phyloP scores from a whole-genome alignment of 225 moss, liverwort and hornwort species.

The Antitrichia curtipendula region DNA sequence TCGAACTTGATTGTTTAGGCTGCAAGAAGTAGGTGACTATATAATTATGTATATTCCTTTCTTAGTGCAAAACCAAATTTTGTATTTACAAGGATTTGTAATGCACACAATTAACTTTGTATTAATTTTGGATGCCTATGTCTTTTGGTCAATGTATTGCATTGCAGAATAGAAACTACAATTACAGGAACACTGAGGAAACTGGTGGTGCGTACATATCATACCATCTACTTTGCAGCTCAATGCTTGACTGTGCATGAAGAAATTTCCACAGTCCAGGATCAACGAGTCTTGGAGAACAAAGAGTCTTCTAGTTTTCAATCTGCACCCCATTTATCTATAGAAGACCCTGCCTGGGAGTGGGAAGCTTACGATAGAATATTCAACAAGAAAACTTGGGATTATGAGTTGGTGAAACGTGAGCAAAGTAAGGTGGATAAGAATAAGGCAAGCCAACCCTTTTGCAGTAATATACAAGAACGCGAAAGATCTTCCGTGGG shows the following conservation, averaged over 20 bases:
- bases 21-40: background rate
- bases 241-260: background rate
- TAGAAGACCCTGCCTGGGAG: background rate
- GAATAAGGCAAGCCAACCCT: background rate
- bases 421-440: background rate
- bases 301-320: background rate
- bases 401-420: background rate
- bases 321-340: background rate
- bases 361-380: background rate
- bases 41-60: no score
- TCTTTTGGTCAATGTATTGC: background rate
- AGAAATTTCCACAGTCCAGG: background rate
- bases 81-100: background rate
- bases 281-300: background rate
- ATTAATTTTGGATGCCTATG: background rate
- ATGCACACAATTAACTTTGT: background rate
- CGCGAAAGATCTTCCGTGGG: background rate
- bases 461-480: background rate
- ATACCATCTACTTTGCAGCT: background rate
- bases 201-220: background rate
- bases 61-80: background rate
- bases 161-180: background rate
- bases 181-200: background rate
- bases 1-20: background rate
- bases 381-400: rapidly evolving